phyloP scores from a whole-genome alignment of 176 grass and related monocot genomes.

The Musa schizocarpa region DNA sequence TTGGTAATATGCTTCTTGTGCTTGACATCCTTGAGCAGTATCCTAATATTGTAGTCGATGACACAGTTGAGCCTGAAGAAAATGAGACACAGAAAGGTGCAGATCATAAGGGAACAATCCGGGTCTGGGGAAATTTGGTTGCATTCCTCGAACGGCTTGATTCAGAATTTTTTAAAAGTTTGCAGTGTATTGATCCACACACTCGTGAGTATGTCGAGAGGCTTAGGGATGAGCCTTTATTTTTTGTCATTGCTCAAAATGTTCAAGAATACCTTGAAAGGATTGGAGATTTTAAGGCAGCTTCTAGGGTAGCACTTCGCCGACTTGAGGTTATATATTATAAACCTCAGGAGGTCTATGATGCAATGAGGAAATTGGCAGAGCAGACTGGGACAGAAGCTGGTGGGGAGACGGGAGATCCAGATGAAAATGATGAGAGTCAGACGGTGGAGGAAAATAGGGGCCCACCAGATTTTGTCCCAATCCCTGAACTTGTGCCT shows the following conservation, averaged over 20 bases:
- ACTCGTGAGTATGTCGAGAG: conserved; percentile 92
- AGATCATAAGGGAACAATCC: conserved; percentile 57
- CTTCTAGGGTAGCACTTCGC: conserved; percentile 68
- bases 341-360: conserved; percentile 95
- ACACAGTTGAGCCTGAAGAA: conserved; percentile 56
- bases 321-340: conserved; percentile 87
- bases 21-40: conserved; percentile 91
- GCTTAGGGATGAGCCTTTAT: conserved; percentile 81
- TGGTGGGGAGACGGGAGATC: conserved; percentile 33
- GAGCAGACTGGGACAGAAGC: conserved; percentile 51
- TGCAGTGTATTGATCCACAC: conserved; percentile 74
- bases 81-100: conserved; percentile 71
- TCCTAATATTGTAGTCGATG: conserved; percentile 85
- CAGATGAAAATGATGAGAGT: conserved; percentile 17
- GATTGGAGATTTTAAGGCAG: conserved; percentile 60
- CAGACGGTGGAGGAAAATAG: conserved; percentile 31
- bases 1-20: conserved; percentile 73
- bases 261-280: conserved; percentile 80
- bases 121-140: conserved; percentile 74
- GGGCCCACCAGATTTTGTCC: conserved; percentile 61
- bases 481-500: conserved; percentile 65
- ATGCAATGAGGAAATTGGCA: conserved; percentile 77
- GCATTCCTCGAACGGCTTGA: conserved; percentile 84
- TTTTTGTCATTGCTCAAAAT: conserved; percentile 86
- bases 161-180: conserved; percentile 84